These are phyloP conservation scores for Maudiozyma barnettii DNA, from an alignment of 805 yeast species.

Conservation along the genomic window DNA sequence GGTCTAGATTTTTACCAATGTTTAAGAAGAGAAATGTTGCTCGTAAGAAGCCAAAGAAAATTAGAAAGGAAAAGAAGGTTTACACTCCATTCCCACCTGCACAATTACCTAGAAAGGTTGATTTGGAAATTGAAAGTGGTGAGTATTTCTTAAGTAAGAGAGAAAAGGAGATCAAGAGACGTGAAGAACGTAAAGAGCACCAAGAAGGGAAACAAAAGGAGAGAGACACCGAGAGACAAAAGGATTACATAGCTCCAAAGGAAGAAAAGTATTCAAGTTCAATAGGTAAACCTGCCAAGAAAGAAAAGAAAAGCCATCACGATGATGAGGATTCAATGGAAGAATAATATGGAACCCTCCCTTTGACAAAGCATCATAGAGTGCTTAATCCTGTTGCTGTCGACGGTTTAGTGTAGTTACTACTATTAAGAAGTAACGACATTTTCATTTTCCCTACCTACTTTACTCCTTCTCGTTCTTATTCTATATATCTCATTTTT, in stretches of 20 bases:
- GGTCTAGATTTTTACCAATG: slow-evolving; percentile 93
- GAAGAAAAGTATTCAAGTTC: slow-evolving; percentile 42
- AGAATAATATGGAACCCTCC: not conserved
- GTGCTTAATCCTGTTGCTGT: too few species aligned
- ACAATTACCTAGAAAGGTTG: slow-evolving; percentile 93
- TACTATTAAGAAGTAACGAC: too few species aligned
- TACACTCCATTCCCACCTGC: slow-evolving; percentile 99
- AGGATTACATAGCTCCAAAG: slow-evolving; percentile 79
- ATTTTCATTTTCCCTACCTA: too few species aligned
- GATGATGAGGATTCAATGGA: not conserved
- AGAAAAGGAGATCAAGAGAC: slow-evolving; percentile 63
- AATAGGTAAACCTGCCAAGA: slow-evolving; percentile 1
- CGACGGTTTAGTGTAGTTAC: too few species aligned
- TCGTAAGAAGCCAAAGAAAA: slow-evolving; percentile 73
- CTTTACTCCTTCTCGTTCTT: too few species aligned
- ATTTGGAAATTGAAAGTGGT: slow-evolving; percentile 95
- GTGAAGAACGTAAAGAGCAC: slow-evolving; percentile 68
- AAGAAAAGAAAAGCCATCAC: slow-evolving; percentile 1
- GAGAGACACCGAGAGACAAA: slow-evolving; percentile 59
- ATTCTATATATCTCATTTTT: too few species aligned
- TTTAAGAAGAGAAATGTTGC: slow-evolving; percentile 95
- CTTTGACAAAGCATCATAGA: too few species aligned
- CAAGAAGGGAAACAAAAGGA: slow-evolving; percentile 61
- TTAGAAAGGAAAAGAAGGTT: slow-evolving; percentile 52
- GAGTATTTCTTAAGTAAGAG: slow-evolving; percentile 88